Evolutionary conservation across 1,284 basidiomycete genomes (phyloP).

Genomic region (Ustilago cynodontis): DNA sequence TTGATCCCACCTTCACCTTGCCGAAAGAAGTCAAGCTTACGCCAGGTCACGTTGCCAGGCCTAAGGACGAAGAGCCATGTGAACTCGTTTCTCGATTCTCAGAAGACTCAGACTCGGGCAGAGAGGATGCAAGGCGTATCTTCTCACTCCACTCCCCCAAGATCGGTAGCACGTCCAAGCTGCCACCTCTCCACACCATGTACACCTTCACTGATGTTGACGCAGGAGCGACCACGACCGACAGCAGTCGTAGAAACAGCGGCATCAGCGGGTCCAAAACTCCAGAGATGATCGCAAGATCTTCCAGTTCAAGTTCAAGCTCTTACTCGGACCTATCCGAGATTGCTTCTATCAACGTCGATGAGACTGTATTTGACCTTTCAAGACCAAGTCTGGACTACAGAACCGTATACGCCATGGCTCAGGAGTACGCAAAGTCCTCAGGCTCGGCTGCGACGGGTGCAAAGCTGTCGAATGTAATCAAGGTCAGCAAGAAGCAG

Average conservation of each 20-base stretch:
- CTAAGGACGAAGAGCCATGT: neutral
- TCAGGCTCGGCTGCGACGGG: neutral
- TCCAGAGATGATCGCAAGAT: constrained; percentile 24
- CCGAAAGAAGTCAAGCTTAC: constrained; percentile 19
- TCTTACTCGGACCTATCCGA: constrained; percentile 26
- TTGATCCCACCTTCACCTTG: constrained; percentile 1
- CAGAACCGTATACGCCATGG: constrained; percentile 17
- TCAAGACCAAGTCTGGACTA: constrained; percentile 20
- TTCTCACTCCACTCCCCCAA: constrained; percentile 11
- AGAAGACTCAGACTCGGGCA: constrained; percentile 24
- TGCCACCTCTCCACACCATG: constrained; percentile 1
- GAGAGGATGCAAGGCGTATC: constrained; percentile 10
- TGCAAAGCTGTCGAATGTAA: neutral
- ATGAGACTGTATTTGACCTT: constrained; percentile 36
- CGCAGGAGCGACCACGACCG: neutral
- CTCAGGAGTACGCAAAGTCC: constrained; percentile 22
- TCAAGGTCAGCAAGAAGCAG: neutral
- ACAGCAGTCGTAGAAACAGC: neutral
- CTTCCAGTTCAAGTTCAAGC: constrained; percentile 25
- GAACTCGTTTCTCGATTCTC: constrained; percentile 23
- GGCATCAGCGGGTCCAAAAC: constrained; percentile 7
- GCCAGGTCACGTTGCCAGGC: constrained; percentile 18
- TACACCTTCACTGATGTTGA: neutral
- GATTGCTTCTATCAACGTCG: constrained; percentile 2
- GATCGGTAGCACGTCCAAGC: constrained; percentile 10